Percentiles rank a stretch among this genome's conserved stretches.
Conservation (phyloP, 257 asterid species). For the Solanum rostratum region DNA sequence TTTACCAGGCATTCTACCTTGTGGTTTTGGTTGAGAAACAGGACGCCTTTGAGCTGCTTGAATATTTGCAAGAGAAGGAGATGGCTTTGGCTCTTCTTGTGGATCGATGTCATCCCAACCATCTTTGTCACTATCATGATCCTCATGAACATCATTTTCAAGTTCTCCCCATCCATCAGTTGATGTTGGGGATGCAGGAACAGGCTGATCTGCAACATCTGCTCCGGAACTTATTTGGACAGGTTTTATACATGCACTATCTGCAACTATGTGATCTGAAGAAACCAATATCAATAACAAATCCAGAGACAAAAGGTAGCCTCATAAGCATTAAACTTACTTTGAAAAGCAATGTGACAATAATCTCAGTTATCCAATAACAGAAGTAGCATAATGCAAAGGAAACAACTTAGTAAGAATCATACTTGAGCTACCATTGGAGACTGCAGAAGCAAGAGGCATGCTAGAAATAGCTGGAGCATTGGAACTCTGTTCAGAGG, state of each 20-base stretch:
- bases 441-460: conserved; percentile 42
- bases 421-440: conserved; percentile 61
- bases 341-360: not conserved
- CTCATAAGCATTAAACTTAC: not conserved
- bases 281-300: conserved; percentile 12
- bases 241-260: conserved; percentile 31
- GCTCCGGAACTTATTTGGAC: conserved; percentile 39
- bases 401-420: not conserved
- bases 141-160: conserved; percentile 65
- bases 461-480: conserved; percentile 47
- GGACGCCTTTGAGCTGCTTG: conserved; percentile 92
- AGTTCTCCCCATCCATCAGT: conserved; percentile 97
- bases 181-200: conserved; percentile 62
- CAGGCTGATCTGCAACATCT: conserved; percentile 38
- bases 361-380: not conserved
- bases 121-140: conserved; percentile 41
- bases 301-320: not conserved
- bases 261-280: conserved; percentile 30
- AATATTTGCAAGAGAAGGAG: conserved; percentile 75
- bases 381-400: not conserved
- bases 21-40: conserved; percentile 54
- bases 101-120: conserved; percentile 98
- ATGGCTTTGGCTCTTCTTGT: conserved; percentile 60
- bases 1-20: conserved; percentile 29
- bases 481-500: conserved; percentile 51